Base-by-base conservation (phyloP, 768 basidiomycete genomes). In the Serendipita sp. region DNA sequence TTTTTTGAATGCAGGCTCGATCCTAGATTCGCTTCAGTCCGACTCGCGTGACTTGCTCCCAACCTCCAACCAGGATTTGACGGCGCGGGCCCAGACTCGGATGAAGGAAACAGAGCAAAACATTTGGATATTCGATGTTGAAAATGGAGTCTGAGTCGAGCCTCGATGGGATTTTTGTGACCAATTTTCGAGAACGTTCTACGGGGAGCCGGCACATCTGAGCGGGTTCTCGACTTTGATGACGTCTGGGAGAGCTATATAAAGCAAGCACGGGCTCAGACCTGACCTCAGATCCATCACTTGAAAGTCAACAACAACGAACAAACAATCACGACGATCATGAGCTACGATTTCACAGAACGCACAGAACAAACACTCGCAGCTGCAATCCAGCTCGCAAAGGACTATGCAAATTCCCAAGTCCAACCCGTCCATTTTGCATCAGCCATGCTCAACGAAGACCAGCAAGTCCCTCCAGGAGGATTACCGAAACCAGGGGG, bases 371-470 rank as follows among this genome's bases (percentile, higher is more conserved):
- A 85, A 67, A 78, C 84, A 28, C 69, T 94, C 61, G 73, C 81
- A 62, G 81, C 82, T 58, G 85, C 91, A 1, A 72, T 90, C 61
- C 88, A 90, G 68, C 78, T 86, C 44, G 90, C 91, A 11, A 90
- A 83, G 70, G 90, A 94, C 72, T 82, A 90, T 70, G 79, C 87
- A 17, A 83, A 91, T 69, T 84, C 83, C 0, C 86, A 92, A 79
- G 91, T 92, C 3, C 76, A 85, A 48, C 94, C 95, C 26, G 83
- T 80, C 0, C 95, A 98, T 72, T 72, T 98, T 13, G 90, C 85
- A 0, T 85, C 82, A 42, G 85, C 81, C 2, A 79, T 98, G 43
- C 78, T 95, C 65, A 86, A 89, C 63, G 90, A 91, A 66, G 75
- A 75, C 2, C 71, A 75, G 34, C 71, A 72, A 58, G 33, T 3